phyloP scores from a whole-genome alignment of 169 alveolate genomes.

The Perkinsus marinus region DNA sequence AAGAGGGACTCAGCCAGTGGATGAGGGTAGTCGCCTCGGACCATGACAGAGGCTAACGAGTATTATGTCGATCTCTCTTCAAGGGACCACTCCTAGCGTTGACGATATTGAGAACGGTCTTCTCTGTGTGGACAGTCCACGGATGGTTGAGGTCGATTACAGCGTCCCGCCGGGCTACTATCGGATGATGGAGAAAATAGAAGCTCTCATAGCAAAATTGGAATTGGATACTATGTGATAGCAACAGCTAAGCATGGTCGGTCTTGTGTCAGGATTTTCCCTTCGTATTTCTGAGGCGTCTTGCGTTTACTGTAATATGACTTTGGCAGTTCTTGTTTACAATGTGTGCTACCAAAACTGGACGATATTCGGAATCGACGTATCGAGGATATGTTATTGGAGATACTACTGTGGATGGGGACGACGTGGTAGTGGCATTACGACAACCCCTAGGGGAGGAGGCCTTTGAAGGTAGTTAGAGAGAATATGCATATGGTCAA shows the following conservation, averaged over 20 bases:
- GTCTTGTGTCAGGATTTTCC: too few species aligned
- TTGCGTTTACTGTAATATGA: too few species aligned
- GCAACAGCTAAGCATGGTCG: too few species aligned
- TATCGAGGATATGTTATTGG: background rate
- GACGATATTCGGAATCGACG: background rate
- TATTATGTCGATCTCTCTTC: background rate
- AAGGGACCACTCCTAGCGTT: background rate
- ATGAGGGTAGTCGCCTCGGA: too few species aligned
- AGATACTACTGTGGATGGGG: background rate
- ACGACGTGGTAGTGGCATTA: background rate
- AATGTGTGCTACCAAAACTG: background rate
- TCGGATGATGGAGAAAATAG: background rate
- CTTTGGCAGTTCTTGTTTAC: too few species aligned
- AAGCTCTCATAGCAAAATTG: background rate
- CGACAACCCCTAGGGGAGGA: background rate
- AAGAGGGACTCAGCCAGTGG: too few species aligned
- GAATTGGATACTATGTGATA: background rate
- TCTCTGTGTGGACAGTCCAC: background rate
- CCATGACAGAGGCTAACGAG: too few species aligned
- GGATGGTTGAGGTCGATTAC: background rate
- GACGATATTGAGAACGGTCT: background rate
- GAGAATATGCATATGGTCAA: too few species aligned
- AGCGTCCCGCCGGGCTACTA: background rate
- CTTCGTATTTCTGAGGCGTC: too few species aligned
- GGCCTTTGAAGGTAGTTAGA: background rate